Conservation (phyloP, 495 filamentous ascomycete genomes). For the Aspergillus leporis region DNA sequence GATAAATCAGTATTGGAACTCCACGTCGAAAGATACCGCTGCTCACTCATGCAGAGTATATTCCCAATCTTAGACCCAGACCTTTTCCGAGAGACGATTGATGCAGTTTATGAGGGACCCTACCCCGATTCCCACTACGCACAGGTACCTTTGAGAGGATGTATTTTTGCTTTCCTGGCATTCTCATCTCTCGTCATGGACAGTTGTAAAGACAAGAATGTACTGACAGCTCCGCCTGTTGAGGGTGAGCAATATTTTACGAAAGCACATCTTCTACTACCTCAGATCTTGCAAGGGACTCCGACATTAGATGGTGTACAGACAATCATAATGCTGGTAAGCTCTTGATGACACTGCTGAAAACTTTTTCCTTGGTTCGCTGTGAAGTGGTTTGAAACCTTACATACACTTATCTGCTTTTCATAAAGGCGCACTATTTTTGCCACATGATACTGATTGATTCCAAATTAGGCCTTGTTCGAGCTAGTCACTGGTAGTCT, state of each 20-base stretch:
- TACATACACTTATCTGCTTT: background rate
- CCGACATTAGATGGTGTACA: constrained; percentile 42
- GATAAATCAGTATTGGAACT: constrained; percentile 20
- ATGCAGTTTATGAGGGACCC: constrained; percentile 36
- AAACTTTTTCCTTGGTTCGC: background rate
- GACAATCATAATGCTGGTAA: constrained; percentile 45
- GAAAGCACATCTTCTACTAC: constrained; percentile 41
- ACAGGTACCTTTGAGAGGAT: constrained; percentile 35
- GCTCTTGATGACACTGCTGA: constrained; percentile 9
- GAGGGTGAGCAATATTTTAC: constrained; percentile 39
- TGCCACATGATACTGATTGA: background rate
- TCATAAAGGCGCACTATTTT: too few relatives aligned
- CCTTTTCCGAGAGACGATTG: constrained; percentile 43
- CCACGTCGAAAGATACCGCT: constrained; percentile 28
- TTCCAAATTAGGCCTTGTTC: constrained; percentile 35
- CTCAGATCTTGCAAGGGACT: constrained; percentile 43
- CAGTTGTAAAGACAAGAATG: constrained; percentile 1
- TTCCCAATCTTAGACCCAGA: constrained; percentile 45
- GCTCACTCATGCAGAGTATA: constrained; percentile 36
- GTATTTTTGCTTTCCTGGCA: constrained; percentile 47
- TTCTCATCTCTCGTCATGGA: constrained; percentile 34
- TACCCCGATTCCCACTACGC: constrained; percentile 14
- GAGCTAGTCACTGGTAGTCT: constrained; percentile 48
- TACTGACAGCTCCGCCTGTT: constrained; percentile 15
- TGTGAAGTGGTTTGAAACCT: background rate